A percentile compares a stretch with the other conserved stretches of the same genome.
phyloP scores from a whole-genome alignment of 495 filamentous ascomycete species.

The Hyaloscypha bicolor region DNA sequence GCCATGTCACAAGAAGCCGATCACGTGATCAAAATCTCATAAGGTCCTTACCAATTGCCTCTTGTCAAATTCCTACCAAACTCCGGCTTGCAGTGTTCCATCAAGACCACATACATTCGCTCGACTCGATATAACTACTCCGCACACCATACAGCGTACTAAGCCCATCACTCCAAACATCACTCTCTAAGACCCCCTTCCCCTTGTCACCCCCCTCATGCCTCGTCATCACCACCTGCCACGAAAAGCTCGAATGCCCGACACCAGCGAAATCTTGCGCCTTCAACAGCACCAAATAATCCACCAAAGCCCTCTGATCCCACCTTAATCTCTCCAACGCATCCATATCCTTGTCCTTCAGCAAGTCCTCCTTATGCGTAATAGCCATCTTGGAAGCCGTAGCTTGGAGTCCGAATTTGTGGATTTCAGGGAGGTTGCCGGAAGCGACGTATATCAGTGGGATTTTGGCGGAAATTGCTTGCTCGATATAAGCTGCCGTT shows the following conservation, averaged over 20 bases:
- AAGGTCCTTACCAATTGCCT: background rate
- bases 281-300: constrained; percentile 31
- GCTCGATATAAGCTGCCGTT: constrained; percentile 19
- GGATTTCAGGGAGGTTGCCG: constrained; percentile 17
- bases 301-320: constrained; percentile 30
- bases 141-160: constrained; percentile 28
- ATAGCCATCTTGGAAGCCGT: constrained; percentile 17
- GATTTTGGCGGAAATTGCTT: constrained; percentile 9
- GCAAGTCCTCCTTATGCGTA: constrained; percentile 29
- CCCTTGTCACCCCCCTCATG: constrained; percentile 21
- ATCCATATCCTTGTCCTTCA: constrained; percentile 24
- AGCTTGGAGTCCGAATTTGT: constrained; percentile 19
- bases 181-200: constrained; percentile 11
- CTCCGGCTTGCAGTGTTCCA: background rate
- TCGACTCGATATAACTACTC: constrained; percentile 27
- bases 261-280: constrained; percentile 28
- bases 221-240: constrained; percentile 29
- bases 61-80: background rate
- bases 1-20: too few relatives aligned
- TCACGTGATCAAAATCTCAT: too few relatives aligned
- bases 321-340: constrained; percentile 23
- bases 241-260: constrained; percentile 26
- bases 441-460: constrained; percentile 29
- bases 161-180: constrained; percentile 25
- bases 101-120: constrained; percentile 31